A percentile compares a stretch with the other conserved stretches of the same genome.
phyloP scores from a whole-genome alignment of 2,329 filamentous ascomycete species.

The Camillea tinctor region DNA sequence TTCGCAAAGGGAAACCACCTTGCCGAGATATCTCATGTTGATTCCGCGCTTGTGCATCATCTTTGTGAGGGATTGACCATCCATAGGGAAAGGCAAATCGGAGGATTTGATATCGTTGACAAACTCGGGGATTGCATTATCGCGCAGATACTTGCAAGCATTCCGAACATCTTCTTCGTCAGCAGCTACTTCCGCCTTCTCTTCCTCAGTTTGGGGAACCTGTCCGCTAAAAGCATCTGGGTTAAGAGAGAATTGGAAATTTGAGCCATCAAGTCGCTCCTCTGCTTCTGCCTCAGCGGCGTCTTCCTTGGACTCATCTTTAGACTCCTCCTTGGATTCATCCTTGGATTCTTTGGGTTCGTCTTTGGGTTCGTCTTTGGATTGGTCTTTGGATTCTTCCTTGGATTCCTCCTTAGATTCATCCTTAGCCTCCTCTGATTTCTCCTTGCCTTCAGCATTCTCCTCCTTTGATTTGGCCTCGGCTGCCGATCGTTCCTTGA shows the following conservation, averaged over 20 bases:
- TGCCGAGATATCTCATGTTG: slow-evolving; percentile 94
- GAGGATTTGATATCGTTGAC: slow-evolving; percentile 85
- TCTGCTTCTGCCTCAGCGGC: slow-evolving; percentile 42
- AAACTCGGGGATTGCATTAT: slow-evolving; percentile 78
- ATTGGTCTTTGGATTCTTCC: slow-evolving; percentile 26
- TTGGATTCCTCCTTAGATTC: slow-evolving; percentile 28
- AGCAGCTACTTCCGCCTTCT: slow-evolving; percentile 76
- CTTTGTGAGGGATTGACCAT: slow-evolving; percentile 85
- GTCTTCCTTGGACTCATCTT: slow-evolving; percentile 33
- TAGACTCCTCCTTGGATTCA: slow-evolving; percentile 29
- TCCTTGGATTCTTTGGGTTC: slow-evolving; percentile 24
- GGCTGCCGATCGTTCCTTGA: slow-evolving; percentile 38
- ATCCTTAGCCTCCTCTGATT: slow-evolving; percentile 15
- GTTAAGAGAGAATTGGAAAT: slow-evolving; percentile 87
- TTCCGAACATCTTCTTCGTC: slow-evolving; percentile 88
- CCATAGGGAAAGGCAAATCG: slow-evolving; percentile 97
- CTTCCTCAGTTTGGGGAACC: slow-evolving; percentile 81
- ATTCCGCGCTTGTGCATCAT: slow-evolving; percentile 95
- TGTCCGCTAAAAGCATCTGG: slow-evolving; percentile 95
- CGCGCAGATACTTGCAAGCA: slow-evolving; percentile 74
- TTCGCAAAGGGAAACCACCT: slow-evolving; percentile 68
- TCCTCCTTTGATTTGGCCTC: slow-evolving; percentile 37
- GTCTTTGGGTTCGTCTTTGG: slow-evolving; percentile 27
- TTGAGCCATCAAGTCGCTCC: slow-evolving; percentile 79
- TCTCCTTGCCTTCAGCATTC: slow-evolving; percentile 16